phyloP scores from a whole-genome alignment of 2,329 filamentous ascomycete species.

The Botryotinia globosa region DNA sequence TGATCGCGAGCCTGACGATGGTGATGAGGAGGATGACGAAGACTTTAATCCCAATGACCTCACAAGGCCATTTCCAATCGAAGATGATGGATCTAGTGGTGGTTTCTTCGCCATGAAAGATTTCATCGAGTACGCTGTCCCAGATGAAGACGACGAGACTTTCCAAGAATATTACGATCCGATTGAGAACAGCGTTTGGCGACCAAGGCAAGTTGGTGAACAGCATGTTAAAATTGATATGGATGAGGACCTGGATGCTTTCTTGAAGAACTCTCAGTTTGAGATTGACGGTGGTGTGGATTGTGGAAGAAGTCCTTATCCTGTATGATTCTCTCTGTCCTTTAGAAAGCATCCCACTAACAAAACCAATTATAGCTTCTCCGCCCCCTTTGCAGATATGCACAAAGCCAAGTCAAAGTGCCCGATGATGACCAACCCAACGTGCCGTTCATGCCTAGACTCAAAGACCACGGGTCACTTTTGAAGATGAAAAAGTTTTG shows the following conservation, averaged over 20 bases:
- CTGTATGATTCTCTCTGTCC: constrained; percentile 21
- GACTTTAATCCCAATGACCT: background rate
- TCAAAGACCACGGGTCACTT: background rate
- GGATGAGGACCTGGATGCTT: constrained; percentile 26
- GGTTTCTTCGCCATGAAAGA: constrained; percentile 31
- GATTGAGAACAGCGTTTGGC: constrained; percentile 35
- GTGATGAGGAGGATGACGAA: background rate
- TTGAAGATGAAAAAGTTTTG: constrained; percentile 28
- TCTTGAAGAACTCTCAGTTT: constrained; percentile 19
- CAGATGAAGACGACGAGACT: constrained; percentile 8
- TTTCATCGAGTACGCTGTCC: constrained; percentile 23
- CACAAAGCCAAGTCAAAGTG: constrained; percentile 6
- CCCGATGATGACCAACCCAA: background rate
- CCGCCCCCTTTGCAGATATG: constrained; percentile 26
- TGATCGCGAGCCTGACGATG: background rate
- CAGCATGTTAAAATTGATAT: constrained; percentile 27
- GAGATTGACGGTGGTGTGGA: constrained; percentile 34
- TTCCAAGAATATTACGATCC: constrained; percentile 21
- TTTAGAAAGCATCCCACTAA: background rate
- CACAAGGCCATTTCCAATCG: background rate
- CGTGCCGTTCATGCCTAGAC: background rate
- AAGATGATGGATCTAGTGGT: constrained; percentile 23
- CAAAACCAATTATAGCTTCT: constrained; percentile 16
- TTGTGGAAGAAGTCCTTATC: constrained; percentile 35
- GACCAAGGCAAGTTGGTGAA: constrained; percentile 31